Evolutionary conservation across 768 basidiomycete species (phyloP), one percentile per base, ranked within the genome.

Genomic region (Podaxis mareebaensis): DNA sequence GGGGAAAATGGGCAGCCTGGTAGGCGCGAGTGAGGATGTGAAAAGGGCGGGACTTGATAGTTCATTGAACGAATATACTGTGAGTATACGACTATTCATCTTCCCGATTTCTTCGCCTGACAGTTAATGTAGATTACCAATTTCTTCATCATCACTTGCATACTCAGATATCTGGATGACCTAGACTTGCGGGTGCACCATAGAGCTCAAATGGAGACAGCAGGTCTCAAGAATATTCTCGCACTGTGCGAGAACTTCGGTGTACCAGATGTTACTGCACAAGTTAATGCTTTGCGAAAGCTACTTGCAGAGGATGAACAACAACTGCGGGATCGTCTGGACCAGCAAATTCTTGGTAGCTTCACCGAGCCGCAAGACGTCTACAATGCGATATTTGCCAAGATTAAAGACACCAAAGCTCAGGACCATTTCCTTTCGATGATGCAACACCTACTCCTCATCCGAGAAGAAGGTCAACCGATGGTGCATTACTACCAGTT

Each of bases 21-120:
- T 99, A 7, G 97, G 97, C 0, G 94, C 95, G 24, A 96, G 95
- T 68, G 93, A 96, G 13, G 95, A 98, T 67, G 85, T 96, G 60
- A 84, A 83, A 74, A 87, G 85, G 63, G 78, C 82, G 64, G 86
- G 89, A 44, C 73, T 85, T 20, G 89, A 91, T 64, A 85, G 80
- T 46, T 84, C 85, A 49, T 73, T 96, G 65, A 90, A 89, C 64
- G 95, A 96, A 57, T 96, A 96, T 68, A 91, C 92, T 72, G 95
- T 96, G 69, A 68, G 90, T 78, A 59, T 12, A 28, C 44, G 24
- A 17, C 12, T 40, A 58, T 46, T 60, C 30, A 28, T 48, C 58
- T 13, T 17, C 13, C 5, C 28, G 11, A 60, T 51, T 12, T 5
- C 33, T 33, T 42, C 46, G 63, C 49, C 64, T 65, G 11, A 30